Percentiles rank a stretch among this genome's conserved stretches.
These are phyloP conservation scores for Mucor ambiguus DNA, from an alignment of 371 early-diverging fungal genomes.

Conservation along the genomic window DNA sequence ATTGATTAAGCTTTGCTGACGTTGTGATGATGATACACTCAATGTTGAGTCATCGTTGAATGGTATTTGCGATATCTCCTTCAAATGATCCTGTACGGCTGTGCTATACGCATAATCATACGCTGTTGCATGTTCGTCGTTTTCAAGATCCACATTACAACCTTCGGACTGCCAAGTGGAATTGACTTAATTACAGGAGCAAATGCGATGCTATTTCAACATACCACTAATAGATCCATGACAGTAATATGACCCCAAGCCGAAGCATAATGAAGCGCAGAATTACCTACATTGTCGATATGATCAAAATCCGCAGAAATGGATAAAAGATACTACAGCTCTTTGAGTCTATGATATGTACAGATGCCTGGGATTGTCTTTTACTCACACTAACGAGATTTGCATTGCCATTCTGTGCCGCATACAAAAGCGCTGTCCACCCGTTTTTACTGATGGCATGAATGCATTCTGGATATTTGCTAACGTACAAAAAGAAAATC, in stretches of 20 bases:
- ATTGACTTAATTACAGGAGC: background rate
- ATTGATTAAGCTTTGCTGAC: constrained; percentile 22
- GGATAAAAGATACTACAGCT: constrained; percentile 41
- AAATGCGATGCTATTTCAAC: background rate
- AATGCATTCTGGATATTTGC: constrained; percentile 51
- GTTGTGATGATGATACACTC: constrained; percentile 38
- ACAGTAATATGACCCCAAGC: constrained; percentile 55
- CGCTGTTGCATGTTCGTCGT: constrained; percentile 39
- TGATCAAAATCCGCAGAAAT: constrained; percentile 57
- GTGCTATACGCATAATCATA: constrained; percentile 51
- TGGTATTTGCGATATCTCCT: constrained; percentile 40
- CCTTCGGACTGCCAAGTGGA: constrained; percentile 36
- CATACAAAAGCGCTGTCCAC: constrained; percentile 48
- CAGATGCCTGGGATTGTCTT: background rate
- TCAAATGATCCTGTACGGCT: constrained; percentile 44
- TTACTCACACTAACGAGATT: constrained; percentile 48
- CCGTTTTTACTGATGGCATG: constrained; percentile 54
- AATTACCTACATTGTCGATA: constrained; percentile 55
- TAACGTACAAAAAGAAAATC: constrained; percentile 52
- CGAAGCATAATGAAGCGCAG: constrained; percentile 54
- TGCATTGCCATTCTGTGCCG: constrained; percentile 54
- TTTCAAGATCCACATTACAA: constrained; percentile 51
- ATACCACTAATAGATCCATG: constrained; percentile 50
- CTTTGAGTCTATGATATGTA: background rate
- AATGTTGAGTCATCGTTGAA: constrained; percentile 42